These are phyloP conservation scores for Leishmania martiniquensis DNA, from an alignment of 208 protist species.

Conservation along the genomic window DNA sequence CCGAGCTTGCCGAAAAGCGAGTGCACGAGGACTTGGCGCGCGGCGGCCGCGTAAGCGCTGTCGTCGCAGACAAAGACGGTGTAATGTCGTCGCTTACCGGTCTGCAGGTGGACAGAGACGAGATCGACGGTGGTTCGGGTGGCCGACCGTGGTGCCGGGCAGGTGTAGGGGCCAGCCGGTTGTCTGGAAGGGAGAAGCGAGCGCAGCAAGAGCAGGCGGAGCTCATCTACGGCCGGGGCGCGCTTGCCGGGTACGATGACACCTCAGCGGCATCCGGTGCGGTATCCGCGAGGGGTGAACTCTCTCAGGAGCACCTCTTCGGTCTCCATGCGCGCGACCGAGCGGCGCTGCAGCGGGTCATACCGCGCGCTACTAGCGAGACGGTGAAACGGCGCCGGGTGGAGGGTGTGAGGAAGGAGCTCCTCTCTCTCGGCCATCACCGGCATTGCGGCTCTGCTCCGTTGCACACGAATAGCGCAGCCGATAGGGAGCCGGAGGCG, in stretches of 20 bases:
- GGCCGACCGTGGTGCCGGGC: constrained; percentile 69
- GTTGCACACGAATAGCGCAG: not conserved
- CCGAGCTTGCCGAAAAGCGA: constrained; percentile 47
- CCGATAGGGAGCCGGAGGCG: not conserved
- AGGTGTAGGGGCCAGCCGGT: constrained; percentile 55
- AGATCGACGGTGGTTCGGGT: constrained; percentile 20
- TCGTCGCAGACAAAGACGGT: constrained; percentile 24
- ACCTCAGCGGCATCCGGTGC: not conserved
- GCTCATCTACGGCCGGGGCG: constrained; percentile 57
- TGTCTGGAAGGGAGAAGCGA: constrained; percentile 57
- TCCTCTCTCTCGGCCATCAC: constrained; percentile 5
- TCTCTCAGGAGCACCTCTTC: constrained; percentile 32
- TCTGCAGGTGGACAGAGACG: constrained; percentile 13
- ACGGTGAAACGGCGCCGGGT: constrained; percentile 25
- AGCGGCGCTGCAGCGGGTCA: constrained; percentile 47
- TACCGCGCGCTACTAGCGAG: constrained; percentile 48
- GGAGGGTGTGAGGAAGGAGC: constrained; percentile 18
- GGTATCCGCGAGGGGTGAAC: not conserved
- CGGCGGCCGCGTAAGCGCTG: not conserved
- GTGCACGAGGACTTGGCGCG: constrained; percentile 34
- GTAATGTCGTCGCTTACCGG: constrained; percentile 1
- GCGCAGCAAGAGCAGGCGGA: constrained; percentile 65
- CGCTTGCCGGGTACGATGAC: constrained; percentile 18
- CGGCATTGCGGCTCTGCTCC: not conserved
- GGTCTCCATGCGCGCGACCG: constrained; percentile 42